Conservation (phyloP, 129 eudicot genomes). For the Dittrichia graveolens region DNA sequence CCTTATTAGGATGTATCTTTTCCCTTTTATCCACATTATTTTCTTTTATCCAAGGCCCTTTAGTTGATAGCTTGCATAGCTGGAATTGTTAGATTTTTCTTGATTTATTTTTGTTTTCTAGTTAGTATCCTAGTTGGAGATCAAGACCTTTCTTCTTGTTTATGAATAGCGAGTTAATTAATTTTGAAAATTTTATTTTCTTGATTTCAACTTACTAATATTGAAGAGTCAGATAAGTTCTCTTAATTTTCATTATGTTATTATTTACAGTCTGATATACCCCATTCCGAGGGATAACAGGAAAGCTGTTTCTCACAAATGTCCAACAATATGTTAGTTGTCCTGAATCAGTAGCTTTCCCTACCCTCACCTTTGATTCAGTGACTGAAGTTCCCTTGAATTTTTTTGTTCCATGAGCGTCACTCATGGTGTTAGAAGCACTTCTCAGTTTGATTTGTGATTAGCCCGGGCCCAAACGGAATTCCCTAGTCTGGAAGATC, state of each 20-base stretch:
- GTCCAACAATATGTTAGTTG: background rate
- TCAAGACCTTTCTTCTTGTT: too few species aligned
- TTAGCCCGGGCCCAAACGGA: background rate
- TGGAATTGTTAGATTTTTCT: too few species aligned
- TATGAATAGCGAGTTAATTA: too few species aligned
- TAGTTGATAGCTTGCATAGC: too few species aligned
- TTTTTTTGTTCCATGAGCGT: background rate
- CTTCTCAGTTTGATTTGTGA: background rate
- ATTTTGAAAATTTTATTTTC: too few species aligned
- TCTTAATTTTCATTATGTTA: background rate
- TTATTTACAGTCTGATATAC: background rate
- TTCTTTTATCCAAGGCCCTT: too few species aligned
- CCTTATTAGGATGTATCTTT: too few species aligned
- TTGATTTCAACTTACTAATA: too few species aligned
- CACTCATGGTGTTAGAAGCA: background rate
- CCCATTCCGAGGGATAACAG: background rate
- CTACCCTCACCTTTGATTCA: background rate
- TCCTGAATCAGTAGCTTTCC: background rate
- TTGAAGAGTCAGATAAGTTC: too few species aligned
- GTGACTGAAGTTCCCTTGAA: slow-evolving; percentile 1
- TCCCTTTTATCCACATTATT: too few species aligned
- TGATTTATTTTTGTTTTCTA: too few species aligned
- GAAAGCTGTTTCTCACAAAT: background rate
- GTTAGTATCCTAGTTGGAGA: too few species aligned
- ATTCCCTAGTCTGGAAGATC: background rate